phyloP scores from a whole-genome alignment of 2,329 filamentous ascomycete species.

The Ceratocystis variospora region DNA sequence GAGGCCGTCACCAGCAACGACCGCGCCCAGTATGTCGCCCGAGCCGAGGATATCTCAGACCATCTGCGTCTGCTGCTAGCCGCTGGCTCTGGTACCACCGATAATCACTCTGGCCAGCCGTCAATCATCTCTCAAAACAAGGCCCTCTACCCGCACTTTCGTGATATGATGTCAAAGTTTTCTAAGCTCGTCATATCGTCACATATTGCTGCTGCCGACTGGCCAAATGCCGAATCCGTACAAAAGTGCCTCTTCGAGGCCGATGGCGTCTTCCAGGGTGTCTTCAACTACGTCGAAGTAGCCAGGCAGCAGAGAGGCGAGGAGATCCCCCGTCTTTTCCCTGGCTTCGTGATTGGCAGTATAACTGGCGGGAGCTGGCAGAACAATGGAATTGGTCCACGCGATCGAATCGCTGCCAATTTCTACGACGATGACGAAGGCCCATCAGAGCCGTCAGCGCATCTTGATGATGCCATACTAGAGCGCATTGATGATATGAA shows the following conservation, averaged over 20 bases:
- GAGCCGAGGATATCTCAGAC: constrained; percentile 96
- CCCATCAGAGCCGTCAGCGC: constrained; percentile 53
- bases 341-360: constrained; percentile 83
- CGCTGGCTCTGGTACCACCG: constrained; percentile 89
- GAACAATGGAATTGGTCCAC: constrained; percentile 50
- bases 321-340: constrained; percentile 80
- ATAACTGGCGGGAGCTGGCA: constrained; percentile 78
- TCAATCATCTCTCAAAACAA: constrained; percentile 99
- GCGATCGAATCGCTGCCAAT: constrained; percentile 63
- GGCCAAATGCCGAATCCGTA: constrained; percentile 83
- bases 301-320: constrained; percentile 86
- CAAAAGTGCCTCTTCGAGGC: constrained; percentile 94
- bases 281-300: constrained; percentile 93
- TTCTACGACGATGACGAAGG: constrained; percentile 75
- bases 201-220: constrained; percentile 92
- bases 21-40: constrained; percentile 79
- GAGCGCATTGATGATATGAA: constrained; percentile 78
- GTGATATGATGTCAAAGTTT: constrained; percentile 99
- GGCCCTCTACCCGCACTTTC: constrained; percentile 87
- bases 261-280: constrained; percentile 86
- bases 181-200: constrained; percentile 98
- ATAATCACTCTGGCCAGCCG: constrained; percentile 95
- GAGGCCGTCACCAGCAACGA: constrained; percentile 74
- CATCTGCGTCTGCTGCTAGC: constrained; percentile 87
- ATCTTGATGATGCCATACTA: constrained; percentile 62